Evolutionary conservation across 2,329 filamentous ascomycete species (phyloP).

Genomic region (Fusarium odoratissimum): DNA sequence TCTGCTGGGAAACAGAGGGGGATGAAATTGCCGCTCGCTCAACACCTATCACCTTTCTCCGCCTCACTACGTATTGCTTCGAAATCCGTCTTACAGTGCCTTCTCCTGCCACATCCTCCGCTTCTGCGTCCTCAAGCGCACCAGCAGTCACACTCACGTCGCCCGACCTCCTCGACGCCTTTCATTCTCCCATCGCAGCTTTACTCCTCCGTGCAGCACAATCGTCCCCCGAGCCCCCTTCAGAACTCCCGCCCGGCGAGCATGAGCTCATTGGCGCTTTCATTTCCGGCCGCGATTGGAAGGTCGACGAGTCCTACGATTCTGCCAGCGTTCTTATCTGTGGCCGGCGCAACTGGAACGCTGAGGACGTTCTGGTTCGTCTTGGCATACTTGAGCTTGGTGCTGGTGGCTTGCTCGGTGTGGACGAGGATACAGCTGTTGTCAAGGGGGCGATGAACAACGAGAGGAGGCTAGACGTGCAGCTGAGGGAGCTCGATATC

Average conservation of each 20-base stretch:
- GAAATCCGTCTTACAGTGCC: conserved; percentile 43
- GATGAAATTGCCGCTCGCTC: conserved; percentile 46
- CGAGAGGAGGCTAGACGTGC: conserved; percentile 44
- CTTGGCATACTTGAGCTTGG: conserved; percentile 48
- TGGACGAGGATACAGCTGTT: conserved; percentile 40
- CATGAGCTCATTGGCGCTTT: conserved; percentile 46
- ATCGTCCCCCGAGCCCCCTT: conserved; percentile 15
- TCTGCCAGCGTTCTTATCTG: conserved; percentile 48
- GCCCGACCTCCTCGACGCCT: conserved; percentile 39
- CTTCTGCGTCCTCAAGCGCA: conserved; percentile 20
- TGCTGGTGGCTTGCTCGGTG: conserved; percentile 43
- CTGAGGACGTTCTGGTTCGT: conserved; percentile 46
- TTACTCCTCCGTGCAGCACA: conserved; percentile 37
- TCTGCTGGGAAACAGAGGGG: conserved; percentile 53
- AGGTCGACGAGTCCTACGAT: conserved; percentile 40
- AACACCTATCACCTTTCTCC: conserved; percentile 48
- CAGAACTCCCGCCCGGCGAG: conserved; percentile 39
- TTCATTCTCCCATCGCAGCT: conserved; percentile 36
- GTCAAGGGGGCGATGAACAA: conserved; percentile 46
- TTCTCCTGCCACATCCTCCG: conserved; percentile 16
- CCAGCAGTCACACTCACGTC: conserved; percentile 33
- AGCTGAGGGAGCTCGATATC: conserved; percentile 51
- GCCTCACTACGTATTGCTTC: conserved; percentile 51
- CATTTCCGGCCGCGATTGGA: conserved; percentile 49
- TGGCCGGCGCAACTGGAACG: conserved; percentile 43